Evolutionary conservation across 192 early-diverging fungal species (phyloP).

Genomic region (Funneliformis mosseae): DNA sequence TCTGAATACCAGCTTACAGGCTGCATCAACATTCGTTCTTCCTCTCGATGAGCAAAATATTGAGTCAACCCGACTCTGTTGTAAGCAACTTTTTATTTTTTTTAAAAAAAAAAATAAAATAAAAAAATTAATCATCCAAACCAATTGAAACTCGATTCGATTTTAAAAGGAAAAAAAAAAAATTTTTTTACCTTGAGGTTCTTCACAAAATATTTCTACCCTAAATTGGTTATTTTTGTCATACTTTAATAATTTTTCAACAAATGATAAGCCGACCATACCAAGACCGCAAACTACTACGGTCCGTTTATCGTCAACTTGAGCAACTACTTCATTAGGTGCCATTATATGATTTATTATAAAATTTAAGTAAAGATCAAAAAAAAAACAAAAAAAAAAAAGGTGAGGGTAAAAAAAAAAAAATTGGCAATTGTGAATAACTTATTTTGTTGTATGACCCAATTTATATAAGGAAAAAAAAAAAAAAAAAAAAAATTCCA

Average conservation of each 20-base stretch:
- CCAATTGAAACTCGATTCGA: neutral
- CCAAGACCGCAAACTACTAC: constrained; percentile 67
- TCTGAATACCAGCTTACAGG: constrained; percentile 55
- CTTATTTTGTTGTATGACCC: neutral
- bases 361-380: neutral
- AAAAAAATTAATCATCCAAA: neutral
- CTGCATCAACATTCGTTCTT: constrained; percentile 49
- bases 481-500: no score
- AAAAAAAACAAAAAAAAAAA: neutral
- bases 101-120: neutral
- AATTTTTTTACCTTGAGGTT: constrained; percentile 38
- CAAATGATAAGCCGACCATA: constrained; percentile 67
- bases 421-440: no score
- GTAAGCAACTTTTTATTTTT: constrained; percentile 53
- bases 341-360: neutral
- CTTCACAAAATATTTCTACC: constrained; percentile 60
- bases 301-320: neutral
- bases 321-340: neutral
- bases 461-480: neutral
- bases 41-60: constrained; percentile 58
- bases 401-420: no score
- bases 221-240: constrained; percentile 49
- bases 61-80: constrained; percentile 68
- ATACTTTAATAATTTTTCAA: constrained; percentile 60
- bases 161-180: neutral